Evolutionary conservation across 306 rosid species (phyloP), one percentile per base, ranked within the genome.

Genomic region (Corylus heterophylla): DNA sequence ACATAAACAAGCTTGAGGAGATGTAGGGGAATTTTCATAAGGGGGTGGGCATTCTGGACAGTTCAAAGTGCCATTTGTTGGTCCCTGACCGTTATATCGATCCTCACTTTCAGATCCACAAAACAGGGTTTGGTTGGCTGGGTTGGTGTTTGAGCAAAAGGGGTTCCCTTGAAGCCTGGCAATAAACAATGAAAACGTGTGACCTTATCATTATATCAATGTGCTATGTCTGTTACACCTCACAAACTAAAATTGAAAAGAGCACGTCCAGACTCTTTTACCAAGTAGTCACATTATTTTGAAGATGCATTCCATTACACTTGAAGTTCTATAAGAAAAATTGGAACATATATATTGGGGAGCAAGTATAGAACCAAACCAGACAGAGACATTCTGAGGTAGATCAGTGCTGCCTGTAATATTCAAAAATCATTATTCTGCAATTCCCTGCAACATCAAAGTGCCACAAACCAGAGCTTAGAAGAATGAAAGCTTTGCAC

Each of bases 101-200:
- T 10, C 78, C 37, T 59, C 87, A 55, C 51, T 71, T 79, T 81
- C 92, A 39, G 86, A 64, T 74, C 85, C 81, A 86, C 99, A 96
- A 50, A 90, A 82, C 67, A 76, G 75, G 66, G 0, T 66, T 67
- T 89, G 83, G 80, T 82, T 85, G 75, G 48, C 69, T 67, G 89
- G 83, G 80, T 82, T 85, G 75, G 48, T 5, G 79, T 82, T 83
- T 44, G 80, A 45, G 78, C 99, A 96, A 7, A 88, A 66, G 22
- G 99, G 99, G 90, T 96, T 96, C 71, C 99, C 99, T 25, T 7
- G 59, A 74, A 96, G 96, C 96, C 99, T 96, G 93, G 84, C 84
- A 89, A 55, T 74, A 64, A 76, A 37, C 39, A 58, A 77, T 76
- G 3, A 66, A 61, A 61, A 61, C 0, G 7, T 10, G 67, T 12